These are phyloP conservation scores for thale cress (Arabidopsis thaliana) DNA, from an alignment of 345 rosid species.

Conservation along the genomic window DNA sequence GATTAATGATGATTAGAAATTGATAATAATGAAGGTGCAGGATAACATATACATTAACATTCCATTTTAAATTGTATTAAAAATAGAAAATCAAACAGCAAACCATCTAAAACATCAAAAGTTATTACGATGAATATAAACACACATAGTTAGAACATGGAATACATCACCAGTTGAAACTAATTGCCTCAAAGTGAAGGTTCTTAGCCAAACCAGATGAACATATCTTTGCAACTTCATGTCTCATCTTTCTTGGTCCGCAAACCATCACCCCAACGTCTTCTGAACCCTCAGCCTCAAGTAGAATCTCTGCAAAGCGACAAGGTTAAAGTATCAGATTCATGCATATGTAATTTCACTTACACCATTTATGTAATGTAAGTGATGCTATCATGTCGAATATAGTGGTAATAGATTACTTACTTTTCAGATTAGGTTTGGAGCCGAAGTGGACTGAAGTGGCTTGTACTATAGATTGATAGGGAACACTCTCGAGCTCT, in stretches of 20 bases:
- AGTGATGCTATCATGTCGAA: not conserved
- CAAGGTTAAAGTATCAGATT: not conserved
- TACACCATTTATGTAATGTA: not conserved
- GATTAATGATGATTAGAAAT: not conserved
- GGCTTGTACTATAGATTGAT: constrained; percentile 49
- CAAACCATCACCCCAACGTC: constrained; percentile 72
- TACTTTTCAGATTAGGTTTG: constrained; percentile 77
- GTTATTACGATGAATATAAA: not conserved
- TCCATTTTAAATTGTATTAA: not conserved
- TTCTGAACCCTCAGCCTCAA: constrained; percentile 57
- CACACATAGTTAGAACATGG: constrained; percentile 1
- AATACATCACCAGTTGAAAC: constrained; percentile 75
- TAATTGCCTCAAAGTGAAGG: constrained; percentile 80
- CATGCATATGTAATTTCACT: not conserved
- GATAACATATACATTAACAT: not conserved
- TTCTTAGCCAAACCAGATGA: constrained; percentile 67
- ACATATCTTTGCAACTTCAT: constrained; percentile 70
- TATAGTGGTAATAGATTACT: constrained; percentile 36
- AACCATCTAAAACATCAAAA: constrained; percentile 2
- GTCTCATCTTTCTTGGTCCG: constrained; percentile 82
- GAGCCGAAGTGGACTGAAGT: constrained; percentile 62
- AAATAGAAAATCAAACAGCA: not conserved
- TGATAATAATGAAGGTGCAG: not conserved
- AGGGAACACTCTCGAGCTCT: constrained; percentile 61
- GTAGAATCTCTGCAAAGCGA: constrained; percentile 54